Percentiles rank a stretch among this genome's conserved stretches.
These are phyloP conservation scores for Fusarium oxysporum DNA, from an alignment of 2,329 filamentous ascomycete species.

Conservation along the genomic window DNA sequence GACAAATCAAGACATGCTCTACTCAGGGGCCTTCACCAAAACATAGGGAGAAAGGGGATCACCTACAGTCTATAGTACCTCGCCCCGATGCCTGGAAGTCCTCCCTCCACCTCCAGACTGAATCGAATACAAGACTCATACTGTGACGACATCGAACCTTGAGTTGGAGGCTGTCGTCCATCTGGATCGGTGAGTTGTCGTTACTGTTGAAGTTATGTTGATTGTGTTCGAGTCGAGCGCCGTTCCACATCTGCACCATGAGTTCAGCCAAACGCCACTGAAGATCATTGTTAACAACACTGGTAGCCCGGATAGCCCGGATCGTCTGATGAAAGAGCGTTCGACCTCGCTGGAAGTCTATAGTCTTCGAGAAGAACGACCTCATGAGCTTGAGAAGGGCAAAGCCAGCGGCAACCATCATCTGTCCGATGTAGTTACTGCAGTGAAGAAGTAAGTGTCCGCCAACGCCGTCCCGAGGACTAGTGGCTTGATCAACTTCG, in stretches of 20 bases:
- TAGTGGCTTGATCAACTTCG: slow-evolving; percentile 62
- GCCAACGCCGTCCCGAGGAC: slow-evolving; percentile 57
- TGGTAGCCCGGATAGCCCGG: slow-evolving; percentile 75
- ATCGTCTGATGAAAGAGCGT: slow-evolving; percentile 79
- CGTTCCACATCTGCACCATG: slow-evolving; percentile 90
- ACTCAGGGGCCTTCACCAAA: slow-evolving; percentile 29
- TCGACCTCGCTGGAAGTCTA: slow-evolving; percentile 75
- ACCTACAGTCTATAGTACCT: slow-evolving; percentile 77
- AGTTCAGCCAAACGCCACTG: slow-evolving; percentile 84
- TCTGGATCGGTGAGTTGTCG: slow-evolving; percentile 61
- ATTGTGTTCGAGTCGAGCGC: slow-evolving; percentile 65
- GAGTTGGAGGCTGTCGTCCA: slow-evolving; percentile 80
- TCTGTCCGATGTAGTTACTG: slow-evolving; percentile 84
- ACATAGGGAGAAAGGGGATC: slow-evolving; percentile 28
- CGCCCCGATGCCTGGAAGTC: slow-evolving; percentile 79
- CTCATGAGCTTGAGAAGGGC: slow-evolving; percentile 82
- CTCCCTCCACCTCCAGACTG: slow-evolving; percentile 86
- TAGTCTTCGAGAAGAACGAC: slow-evolving; percentile 79
- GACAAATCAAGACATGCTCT: slow-evolving; percentile 43
- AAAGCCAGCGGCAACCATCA: slow-evolving; percentile 85
- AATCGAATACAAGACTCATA: slow-evolving; percentile 87
- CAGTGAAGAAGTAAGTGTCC: slow-evolving; percentile 72
- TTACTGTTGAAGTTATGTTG: slow-evolving; percentile 61
- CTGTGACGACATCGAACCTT: slow-evolving; percentile 87
- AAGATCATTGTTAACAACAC: slow-evolving; percentile 81